These are phyloP conservation scores for Mucor racemosus DNA, from an alignment of 371 early-diverging fungal genomes.

Conservation along the genomic window DNA sequence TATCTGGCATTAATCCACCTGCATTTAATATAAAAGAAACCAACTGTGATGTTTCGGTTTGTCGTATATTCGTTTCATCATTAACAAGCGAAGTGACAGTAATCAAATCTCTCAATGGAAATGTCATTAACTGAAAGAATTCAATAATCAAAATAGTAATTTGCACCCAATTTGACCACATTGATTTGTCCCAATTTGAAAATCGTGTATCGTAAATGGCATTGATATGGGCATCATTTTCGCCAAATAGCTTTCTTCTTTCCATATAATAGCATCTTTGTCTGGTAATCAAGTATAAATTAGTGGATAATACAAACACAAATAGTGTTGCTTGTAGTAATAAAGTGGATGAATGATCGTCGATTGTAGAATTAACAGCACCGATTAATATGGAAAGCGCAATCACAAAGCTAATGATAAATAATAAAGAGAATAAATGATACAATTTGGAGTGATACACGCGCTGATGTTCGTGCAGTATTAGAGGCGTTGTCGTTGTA, in stretches of 20 bases:
- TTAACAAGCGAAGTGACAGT: constrained; percentile 35
- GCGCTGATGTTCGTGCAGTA: constrained; percentile 47
- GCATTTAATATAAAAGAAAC: constrained; percentile 44
- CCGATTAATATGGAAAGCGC: constrained; percentile 43
- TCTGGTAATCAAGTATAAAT: constrained; percentile 55
- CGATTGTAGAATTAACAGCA: constrained; percentile 23
- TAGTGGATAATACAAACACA: constrained; percentile 57
- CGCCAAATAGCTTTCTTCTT: constrained; percentile 45
- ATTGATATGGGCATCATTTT: constrained; percentile 46
- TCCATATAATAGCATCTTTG: constrained; percentile 58
- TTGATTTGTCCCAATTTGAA: constrained; percentile 43
- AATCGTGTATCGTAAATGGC: constrained; percentile 50
- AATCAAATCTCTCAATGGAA: constrained; percentile 61
- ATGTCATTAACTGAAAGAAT: constrained; percentile 61
- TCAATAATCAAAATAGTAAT: constrained; percentile 63
- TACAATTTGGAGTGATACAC: constrained; percentile 41
- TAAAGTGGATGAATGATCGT: constrained; percentile 21
- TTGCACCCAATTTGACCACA: constrained; percentile 64
- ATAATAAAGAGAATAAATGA: constrained; percentile 44
- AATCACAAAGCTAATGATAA: constrained; percentile 34
- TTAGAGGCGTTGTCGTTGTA: constrained; percentile 27
- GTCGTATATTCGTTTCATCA: constrained; percentile 1
- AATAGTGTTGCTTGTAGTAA: constrained; percentile 55
- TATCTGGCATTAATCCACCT: constrained; percentile 55
- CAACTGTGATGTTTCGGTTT: constrained; percentile 24